These are phyloP conservation scores for grape (Vitis vinifera) DNA, from an alignment of 164 flowering plant genomes.

Conservation along the genomic window ASM3070453v1 NC_081819.1:1928501-1929000, in stretches of 20 bases:
- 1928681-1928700: background rate
- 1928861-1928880: background rate
- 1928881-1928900: background rate
- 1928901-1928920: too few species aligned
- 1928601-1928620: background rate
- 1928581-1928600: background rate
- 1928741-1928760: background rate
- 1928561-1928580: background rate
- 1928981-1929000: too few species aligned
- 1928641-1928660: background rate
- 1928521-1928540: too few species aligned
- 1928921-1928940: too few species aligned
- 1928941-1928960: too few species aligned
- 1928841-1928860: background rate
- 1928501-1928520: too few species aligned
- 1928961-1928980: too few species aligned
- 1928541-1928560: background rate
- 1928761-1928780: background rate
- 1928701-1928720: background rate
- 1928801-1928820: background rate
- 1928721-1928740: background rate
- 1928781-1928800: background rate
- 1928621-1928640: background rate
- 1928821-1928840: background rate
- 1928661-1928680: background rate